Evolutionary conservation across 768 basidiomycete species (phyloP), one percentile per base, ranked within the genome.

Genomic region (Xerocomellus chrysenteron): DNA sequence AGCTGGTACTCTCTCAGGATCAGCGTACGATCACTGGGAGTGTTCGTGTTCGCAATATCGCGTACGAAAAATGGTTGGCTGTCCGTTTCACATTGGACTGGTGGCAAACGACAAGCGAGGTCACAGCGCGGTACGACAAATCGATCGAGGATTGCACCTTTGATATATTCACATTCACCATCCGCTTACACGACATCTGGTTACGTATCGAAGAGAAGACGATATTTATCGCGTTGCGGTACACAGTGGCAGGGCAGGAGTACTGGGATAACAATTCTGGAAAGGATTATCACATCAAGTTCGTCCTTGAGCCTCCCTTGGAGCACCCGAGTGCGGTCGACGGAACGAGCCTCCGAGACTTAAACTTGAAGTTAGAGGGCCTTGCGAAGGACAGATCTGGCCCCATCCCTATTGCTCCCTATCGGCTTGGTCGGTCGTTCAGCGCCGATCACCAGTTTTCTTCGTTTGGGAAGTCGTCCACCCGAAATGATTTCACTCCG

Each of bases 31-130:
- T 98, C 50, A 71, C 79, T n/a, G 96, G 96, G 26, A 77, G 76
- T 40, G 81, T 93, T 43, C 83, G 85, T 46, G 90, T 96, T 55
- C 81, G 85, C 64, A 98, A 98, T 69, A 68, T 98, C 48, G 84
- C 92, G 8, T 98, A 85, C 74, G 79, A 88, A 65, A 98, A 98
- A 75, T 83, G 83, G 78, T 80, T 98, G 50, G 88, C 86, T 9
- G 83, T 94, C 26, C 84, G 96, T 30, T 98, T 97, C 73, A 98
- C 96, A 1, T 82, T 95, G 63, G 96, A 98, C 69, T 80, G 78
- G 62, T 98, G 96, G 96, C 92, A 94, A 72, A 99, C 96, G 46
- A 95, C 92, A 56, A 90, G 88, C 71, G 96, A 98, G 72, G 91
- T 97, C 55, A 83, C 86, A 1, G 95, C 87, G 26, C 84, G 82